Evolutionary conservation across 2,329 filamentous ascomycete genomes (phyloP).

Genomic region (Claviceps fusiformis): DNA sequence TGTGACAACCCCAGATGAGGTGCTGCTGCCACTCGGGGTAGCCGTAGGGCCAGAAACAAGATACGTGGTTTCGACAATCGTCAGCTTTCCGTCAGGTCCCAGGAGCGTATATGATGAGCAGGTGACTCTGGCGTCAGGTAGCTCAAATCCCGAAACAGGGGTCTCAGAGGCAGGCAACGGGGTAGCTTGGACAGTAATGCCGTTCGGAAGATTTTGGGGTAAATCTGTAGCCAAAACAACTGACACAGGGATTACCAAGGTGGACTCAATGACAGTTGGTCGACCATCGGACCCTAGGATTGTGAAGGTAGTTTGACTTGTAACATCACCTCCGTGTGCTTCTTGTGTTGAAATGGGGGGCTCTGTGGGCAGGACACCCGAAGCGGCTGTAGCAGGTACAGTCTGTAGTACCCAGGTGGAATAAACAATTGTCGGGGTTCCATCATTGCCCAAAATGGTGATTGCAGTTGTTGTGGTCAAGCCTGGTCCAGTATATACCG

Average conservation of each 20-base stretch:
- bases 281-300: conserved; percentile 19
- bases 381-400: conserved; percentile 2
- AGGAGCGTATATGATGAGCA: conserved; percentile 17
- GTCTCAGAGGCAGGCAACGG: conserved; percentile 2
- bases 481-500: conserved; percentile 4
- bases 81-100: conserved; percentile 16
- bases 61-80: conserved; percentile 16
- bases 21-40: conserved; percentile 2
- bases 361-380: conserved; percentile 1
- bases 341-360: conserved; percentile 1
- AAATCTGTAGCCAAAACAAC: conserved; percentile 5
- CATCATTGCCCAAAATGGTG: conserved; percentile 5
- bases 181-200: conserved; percentile 3
- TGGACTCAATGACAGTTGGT: conserved; percentile 22
- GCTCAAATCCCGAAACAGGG: conserved; percentile 6
- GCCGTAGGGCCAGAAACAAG: conserved; percentile 9
- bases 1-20: conserved; percentile 12
- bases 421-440: conserved; percentile 5
- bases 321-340: conserved; percentile 5
- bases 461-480: conserved; percentile 2
- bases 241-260: conserved; percentile 15
- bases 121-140: conserved; percentile 10
- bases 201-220: conserved; percentile 6
- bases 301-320: conserved; percentile 12
- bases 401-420: conserved; percentile 5